A percentile compares a stretch with the other conserved stretches of the same genome.
phyloP scores from a whole-genome alignment of 805 yeast species.

The Candida koratica region DNA sequence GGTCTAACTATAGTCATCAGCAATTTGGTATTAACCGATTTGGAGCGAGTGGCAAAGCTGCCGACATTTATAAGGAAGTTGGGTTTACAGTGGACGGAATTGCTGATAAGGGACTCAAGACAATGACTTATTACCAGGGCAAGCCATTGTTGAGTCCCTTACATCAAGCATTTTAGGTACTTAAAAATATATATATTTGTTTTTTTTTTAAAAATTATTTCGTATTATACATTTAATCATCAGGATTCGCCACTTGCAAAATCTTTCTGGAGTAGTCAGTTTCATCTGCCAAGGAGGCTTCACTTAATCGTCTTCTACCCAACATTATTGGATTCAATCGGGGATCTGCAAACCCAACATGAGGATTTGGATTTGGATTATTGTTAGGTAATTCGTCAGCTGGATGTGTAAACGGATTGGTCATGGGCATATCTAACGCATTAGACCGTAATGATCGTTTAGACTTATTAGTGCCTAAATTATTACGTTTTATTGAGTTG shows the following conservation, averaged over 20 bases:
- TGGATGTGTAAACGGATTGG: conserved; percentile 63
- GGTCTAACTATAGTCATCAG: conserved; percentile 94
- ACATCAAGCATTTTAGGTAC: conserved; percentile 69
- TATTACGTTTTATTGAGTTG: conserved; percentile 15
- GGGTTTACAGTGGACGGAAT: conserved; percentile 93
- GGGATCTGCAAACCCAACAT: conserved; percentile 44
- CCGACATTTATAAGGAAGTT: conserved; percentile 75
- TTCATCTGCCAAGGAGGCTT: conserved; percentile 84
- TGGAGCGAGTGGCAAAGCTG: conserved; percentile 93
- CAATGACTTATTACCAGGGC: conserved; percentile 62
- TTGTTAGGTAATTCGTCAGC: conserved; percentile 46
- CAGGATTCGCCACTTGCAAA: conserved; percentile 86
- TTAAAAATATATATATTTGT: too few relatives aligned
- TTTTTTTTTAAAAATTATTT: too few relatives aligned
- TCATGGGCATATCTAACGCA: conserved; percentile 36
- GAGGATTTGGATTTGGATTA: not conserved
- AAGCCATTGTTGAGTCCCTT: conserved; percentile 71
- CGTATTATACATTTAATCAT: conserved; percentile 20
- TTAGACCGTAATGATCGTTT: conserved; percentile 21
- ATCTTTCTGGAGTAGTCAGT: conserved; percentile 78
- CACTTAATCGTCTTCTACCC: conserved; percentile 79
- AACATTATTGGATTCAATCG: conserved; percentile 70
- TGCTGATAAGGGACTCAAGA: conserved; percentile 77
- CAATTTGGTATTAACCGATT: conserved; percentile 93
- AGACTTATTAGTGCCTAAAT: conserved; percentile 14